phyloP scores from a whole-genome alignment of 2,329 filamentous ascomycete genomes.

The Tolypocladium sp. region DNA sequence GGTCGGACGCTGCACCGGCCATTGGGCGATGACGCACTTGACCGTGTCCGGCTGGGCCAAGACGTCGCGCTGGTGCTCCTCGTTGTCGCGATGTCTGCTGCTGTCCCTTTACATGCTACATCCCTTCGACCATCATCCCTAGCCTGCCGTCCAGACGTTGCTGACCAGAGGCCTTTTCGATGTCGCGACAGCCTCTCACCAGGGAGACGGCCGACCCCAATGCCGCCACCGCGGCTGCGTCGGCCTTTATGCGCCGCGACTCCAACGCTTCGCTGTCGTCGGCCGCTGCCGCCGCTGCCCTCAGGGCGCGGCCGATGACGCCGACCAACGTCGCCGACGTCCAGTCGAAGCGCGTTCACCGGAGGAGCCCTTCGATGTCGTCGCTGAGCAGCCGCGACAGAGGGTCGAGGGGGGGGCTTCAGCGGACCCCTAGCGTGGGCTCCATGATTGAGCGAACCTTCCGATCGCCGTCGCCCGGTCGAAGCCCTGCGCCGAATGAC shows the following conservation, averaged over 20 bases:
- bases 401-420: constrained; percentile 37
- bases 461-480: constrained; percentile 59
- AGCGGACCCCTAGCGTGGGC: constrained; percentile 58
- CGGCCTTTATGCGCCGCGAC: constrained; percentile 66
- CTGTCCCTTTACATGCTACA: neutral
- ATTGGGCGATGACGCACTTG: neutral
- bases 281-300: constrained; percentile 77
- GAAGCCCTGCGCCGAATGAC: constrained; percentile 28
- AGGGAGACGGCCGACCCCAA: constrained; percentile 58
- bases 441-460: constrained; percentile 91
- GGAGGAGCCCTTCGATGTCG: constrained; percentile 63
- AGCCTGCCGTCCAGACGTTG: constrained; percentile 1
- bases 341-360: constrained; percentile 76
- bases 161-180: constrained; percentile 10
- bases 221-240: constrained; percentile 70
- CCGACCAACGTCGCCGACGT: constrained; percentile 74
- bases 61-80: neutral
- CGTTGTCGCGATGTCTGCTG: neutral
- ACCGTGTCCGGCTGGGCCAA: neutral
- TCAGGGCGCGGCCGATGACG: constrained; percentile 67
- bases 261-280: constrained; percentile 63
- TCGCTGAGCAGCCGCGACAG: constrained; percentile 47
- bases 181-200: constrained; percentile 47
- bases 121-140: neutral
- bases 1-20: neutral